Evolutionary conservation across 2,329 filamentous ascomycete species (phyloP).

Genomic region (Cladosporium sp.): DNA sequence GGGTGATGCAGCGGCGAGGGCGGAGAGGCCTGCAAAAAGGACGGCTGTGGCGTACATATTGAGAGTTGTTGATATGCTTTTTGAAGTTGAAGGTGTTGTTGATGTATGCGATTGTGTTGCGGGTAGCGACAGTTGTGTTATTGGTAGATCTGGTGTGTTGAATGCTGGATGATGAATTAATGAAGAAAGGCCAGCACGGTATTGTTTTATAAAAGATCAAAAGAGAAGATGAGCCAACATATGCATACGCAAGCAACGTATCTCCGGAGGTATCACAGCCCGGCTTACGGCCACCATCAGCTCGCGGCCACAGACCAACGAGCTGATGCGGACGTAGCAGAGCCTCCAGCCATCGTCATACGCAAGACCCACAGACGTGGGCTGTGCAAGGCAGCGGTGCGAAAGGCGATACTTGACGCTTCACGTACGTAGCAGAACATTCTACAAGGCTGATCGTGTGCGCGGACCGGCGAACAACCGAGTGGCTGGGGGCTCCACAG

Average conservation of each 20-base stretch:
- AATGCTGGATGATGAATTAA: not conserved
- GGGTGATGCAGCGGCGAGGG: slow-evolving; percentile 13
- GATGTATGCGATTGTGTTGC: not conserved
- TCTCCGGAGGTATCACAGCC: not conserved
- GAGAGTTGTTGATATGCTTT: not conserved
- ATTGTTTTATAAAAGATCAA: not conserved
- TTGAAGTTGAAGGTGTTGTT: not conserved
- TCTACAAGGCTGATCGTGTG: not conserved
- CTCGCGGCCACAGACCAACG: not conserved
- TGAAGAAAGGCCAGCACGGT: not conserved
- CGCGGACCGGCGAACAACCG: not conserved
- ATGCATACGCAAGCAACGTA: slow-evolving; percentile 13
- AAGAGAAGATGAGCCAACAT: not conserved
- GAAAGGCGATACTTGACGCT: not conserved
- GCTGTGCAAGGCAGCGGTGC: slow-evolving; percentile 11
- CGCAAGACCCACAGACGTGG: not conserved
- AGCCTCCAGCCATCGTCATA: slow-evolving; percentile 13
- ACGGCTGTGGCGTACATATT: slow-evolving; percentile 3
- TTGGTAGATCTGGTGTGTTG: not conserved
- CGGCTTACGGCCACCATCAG: slow-evolving; percentile 10
- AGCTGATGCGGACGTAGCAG: slow-evolving; percentile 6
- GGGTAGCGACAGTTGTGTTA: not conserved
- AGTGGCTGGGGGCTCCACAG: not conserved
- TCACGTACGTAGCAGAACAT: not conserved
- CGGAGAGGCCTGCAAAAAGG: slow-evolving; percentile 2